Evolutionary conservation across 1,284 basidiomycete species (phyloP).

Genomic region (Meripilus lineatus): DNA sequence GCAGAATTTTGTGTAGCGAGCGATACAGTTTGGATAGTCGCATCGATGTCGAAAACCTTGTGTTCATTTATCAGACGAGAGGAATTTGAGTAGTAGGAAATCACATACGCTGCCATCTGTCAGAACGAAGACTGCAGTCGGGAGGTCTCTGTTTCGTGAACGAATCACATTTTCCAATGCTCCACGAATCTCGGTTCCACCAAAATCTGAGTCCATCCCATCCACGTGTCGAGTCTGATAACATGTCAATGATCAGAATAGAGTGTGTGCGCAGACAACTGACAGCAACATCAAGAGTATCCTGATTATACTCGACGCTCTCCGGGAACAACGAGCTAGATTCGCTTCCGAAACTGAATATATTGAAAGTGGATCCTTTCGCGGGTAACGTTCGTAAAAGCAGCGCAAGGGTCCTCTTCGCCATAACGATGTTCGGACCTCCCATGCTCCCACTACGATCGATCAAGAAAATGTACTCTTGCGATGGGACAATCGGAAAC

Average conservation of each 20-base stretch:
- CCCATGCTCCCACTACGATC: slow-evolving; percentile 45
- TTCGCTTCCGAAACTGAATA: slow-evolving; percentile 43
- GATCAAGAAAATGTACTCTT: slow-evolving; percentile 46
- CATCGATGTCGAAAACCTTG: slow-evolving; percentile 6
- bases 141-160: slow-evolving; percentile 26
- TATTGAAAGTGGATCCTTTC: slow-evolving; percentile 38
- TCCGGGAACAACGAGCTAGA: slow-evolving; percentile 31
- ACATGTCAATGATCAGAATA: slow-evolving; percentile 6
- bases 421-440: slow-evolving; percentile 29
- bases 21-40: slow-evolving; percentile 2
- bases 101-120: slow-evolving; percentile 12
- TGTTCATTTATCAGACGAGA: background rate
- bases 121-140: slow-evolving; percentile 47
- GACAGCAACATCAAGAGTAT: slow-evolving; percentile 35
- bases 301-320: slow-evolving; percentile 31
- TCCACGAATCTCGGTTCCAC: slow-evolving; percentile 42
- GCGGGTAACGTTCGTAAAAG: slow-evolving; percentile 38
- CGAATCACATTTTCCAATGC: slow-evolving; percentile 34
- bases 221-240: slow-evolving; percentile 27
- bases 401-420: slow-evolving; percentile 33
- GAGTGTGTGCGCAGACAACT: slow-evolving; percentile 13
- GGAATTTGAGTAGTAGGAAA: background rate
- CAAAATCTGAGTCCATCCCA: slow-evolving; percentile 36
- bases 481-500: slow-evolving; percentile 30
- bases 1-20: slow-evolving; percentile 5